Evolutionary conservation across 768 basidiomycete genomes (phyloP).

Genomic region (Melanogaster broomeanus): DNA sequence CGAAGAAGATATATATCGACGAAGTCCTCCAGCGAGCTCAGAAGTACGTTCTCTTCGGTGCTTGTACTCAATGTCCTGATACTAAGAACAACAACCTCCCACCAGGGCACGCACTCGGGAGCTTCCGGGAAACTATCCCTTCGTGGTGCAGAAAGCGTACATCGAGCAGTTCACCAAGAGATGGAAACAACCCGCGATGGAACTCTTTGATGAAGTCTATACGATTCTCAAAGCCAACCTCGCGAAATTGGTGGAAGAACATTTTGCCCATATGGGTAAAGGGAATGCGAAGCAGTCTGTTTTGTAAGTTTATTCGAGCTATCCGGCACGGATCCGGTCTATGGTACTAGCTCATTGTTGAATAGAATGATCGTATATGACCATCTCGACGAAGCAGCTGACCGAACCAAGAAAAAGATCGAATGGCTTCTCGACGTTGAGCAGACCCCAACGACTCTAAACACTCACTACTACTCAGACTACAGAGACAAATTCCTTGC

Average conservation of each 20-base stretch:
- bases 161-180: constrained; percentile 43
- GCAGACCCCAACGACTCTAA: constrained; percentile 45
- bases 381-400: constrained; percentile 45
- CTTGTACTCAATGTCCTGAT: not conserved
- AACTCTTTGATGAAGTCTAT: constrained; percentile 43
- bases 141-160: constrained; percentile 52
- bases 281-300: constrained; percentile 52
- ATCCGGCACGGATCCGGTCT: too few relatives aligned
- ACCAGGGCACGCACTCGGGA: constrained; percentile 65
- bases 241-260: constrained; percentile 39
- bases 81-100: not conserved
- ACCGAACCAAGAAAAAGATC: constrained; percentile 40
- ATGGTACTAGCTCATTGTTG: not conserved
- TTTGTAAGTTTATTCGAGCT: constrained; percentile 34
- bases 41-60: constrained; percentile 35
- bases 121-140: constrained; percentile 64
- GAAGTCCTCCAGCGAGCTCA: constrained; percentile 48
- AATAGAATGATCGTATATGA: constrained; percentile 47
- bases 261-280: constrained; percentile 53
- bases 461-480: constrained; percentile 47
- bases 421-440: constrained; percentile 51
- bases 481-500: constrained; percentile 49
- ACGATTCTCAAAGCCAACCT: constrained; percentile 38
- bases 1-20: constrained; percentile 44
- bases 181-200: constrained; percentile 49